Evolutionary conservation across 2,329 filamentous ascomycete species (phyloP).

Genomic region (Diatrype stigma): DNA sequence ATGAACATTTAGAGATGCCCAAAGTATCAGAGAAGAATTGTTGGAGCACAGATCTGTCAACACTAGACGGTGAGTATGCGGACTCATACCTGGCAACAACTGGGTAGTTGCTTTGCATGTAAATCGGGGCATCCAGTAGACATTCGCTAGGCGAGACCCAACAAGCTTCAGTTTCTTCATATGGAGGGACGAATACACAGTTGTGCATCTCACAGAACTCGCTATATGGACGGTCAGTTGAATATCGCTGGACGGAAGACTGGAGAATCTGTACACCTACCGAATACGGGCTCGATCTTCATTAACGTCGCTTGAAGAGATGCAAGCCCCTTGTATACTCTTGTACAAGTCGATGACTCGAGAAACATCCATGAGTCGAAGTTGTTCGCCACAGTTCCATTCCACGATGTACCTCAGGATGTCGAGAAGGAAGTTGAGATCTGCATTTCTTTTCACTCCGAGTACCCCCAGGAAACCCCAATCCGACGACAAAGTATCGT

Average conservation of each 20-base stretch:
- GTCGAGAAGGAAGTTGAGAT: neutral
- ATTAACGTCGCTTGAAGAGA: neutral
- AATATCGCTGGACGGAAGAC: neutral
- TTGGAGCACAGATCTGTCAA: neutral
- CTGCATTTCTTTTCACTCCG: neutral
- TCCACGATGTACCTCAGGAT: neutral
- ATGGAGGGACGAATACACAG: neutral
- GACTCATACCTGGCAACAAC: neutral
- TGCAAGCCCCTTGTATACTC: neutral
- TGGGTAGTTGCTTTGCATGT: neutral
- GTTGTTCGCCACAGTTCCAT: neutral
- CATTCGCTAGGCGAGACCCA: neutral
- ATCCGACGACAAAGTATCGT: neutral
- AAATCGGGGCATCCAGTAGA: neutral
- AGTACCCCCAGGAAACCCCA: neutral
- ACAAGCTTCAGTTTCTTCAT: neutral
- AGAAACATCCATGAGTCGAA: neutral
- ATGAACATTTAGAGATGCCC: neutral
- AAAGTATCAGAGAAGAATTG: slow-evolving; percentile 7
- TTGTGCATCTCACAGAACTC: neutral
- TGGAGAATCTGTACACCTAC: neutral
- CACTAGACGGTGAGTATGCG: neutral
- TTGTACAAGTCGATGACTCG: neutral
- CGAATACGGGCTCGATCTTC: neutral
- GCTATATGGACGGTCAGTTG: neutral